Conservation (phyloP, 495 filamentous ascomycete species). For the Parathielavia appendiculata region DNA sequence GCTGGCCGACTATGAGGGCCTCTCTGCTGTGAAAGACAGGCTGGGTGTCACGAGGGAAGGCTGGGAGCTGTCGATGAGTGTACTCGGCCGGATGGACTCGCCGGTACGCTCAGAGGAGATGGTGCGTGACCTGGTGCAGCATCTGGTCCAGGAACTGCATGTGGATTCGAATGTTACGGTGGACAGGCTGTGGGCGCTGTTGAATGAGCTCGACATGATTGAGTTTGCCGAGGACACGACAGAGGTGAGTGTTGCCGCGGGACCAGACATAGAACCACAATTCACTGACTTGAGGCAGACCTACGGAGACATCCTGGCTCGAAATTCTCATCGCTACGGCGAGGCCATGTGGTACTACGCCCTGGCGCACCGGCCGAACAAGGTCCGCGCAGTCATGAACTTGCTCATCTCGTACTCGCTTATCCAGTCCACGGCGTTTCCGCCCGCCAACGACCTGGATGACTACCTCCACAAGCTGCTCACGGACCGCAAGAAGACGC, state of each 20-base stretch:
- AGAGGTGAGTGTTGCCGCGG: constrained; percentile 51
- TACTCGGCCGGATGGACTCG: constrained; percentile 70
- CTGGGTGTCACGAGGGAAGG: constrained; percentile 52
- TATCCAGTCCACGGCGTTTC: constrained; percentile 74
- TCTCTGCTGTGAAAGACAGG: constrained; percentile 30
- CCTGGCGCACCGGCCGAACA: constrained; percentile 64
- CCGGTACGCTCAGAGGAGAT: constrained; percentile 56
- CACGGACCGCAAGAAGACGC: constrained; percentile 57
- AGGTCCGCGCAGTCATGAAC: constrained; percentile 75
- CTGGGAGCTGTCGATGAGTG: constrained; percentile 79
- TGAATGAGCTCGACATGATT: constrained; percentile 64
- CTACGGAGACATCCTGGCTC: constrained; percentile 66
- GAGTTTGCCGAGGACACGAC: constrained; percentile 66
- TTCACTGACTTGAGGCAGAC: constrained; percentile 48
- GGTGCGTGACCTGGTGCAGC: constrained; percentile 49
- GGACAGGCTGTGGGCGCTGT: constrained; percentile 67
- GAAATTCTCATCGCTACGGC: constrained; percentile 67
- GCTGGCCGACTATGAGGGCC: constrained; percentile 41
- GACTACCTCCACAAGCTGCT: constrained; percentile 59
- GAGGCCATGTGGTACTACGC: constrained; percentile 81
- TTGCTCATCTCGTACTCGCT: constrained; percentile 83
- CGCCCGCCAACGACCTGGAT: constrained; percentile 62
- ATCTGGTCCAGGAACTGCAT: constrained; percentile 58
- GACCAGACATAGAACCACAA: no score
- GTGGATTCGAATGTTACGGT: constrained; percentile 61